Base-by-base conservation (phyloP, 2,329 filamentous ascomycete species). In the Exophiala sideris region DNA sequence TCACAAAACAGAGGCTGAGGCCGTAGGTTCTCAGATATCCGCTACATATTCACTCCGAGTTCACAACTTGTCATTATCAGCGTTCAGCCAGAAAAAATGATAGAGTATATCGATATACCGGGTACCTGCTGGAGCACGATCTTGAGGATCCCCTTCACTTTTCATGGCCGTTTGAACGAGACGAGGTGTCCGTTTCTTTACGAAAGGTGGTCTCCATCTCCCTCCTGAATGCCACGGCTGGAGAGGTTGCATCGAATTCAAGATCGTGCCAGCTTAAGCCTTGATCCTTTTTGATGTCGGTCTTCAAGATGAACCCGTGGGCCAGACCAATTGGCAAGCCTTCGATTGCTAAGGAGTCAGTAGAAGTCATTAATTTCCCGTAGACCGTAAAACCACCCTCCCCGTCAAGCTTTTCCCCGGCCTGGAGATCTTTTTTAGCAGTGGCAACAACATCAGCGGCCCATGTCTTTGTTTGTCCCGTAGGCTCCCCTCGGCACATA, bases 361-460 rank as follows among this genome's bases (percentile, higher is more conserved):
- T 63, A 0, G 73, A 72, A 2, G 69, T 68, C 69, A 73, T 72
- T 7, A 77, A 64, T 54, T 70, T 73, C 6, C 75, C 74, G 56
- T 74, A 76, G 8, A 75, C 74, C 58, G 72, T 75, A 61, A 71
- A 77, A 2, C 74, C 74, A 12, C 73, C 74, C 57, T 75, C 73
- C 2, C 72, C 73, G 54, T 76, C 75, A 0, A 76, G 66, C 64
- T 70, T 73, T 64, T 76, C 75, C 38, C 71, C 73, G 10, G 68
- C 68, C 45, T 70, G 67, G n/a, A 77, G 66, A 52, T 76, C 72
- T 8, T 71, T 67, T 65, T 76, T 77, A 20, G 74, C 73, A 3
- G 73, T 76, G 4, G 75, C 74, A 7, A 76, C 71, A n/a, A 75
- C 73, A 57, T 77, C 74, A 20, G 70, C 74, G 0, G 67, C 65